Base-by-base conservation (phyloP, 148 eudicot species). In the Selenicereus undatus region DNA sequence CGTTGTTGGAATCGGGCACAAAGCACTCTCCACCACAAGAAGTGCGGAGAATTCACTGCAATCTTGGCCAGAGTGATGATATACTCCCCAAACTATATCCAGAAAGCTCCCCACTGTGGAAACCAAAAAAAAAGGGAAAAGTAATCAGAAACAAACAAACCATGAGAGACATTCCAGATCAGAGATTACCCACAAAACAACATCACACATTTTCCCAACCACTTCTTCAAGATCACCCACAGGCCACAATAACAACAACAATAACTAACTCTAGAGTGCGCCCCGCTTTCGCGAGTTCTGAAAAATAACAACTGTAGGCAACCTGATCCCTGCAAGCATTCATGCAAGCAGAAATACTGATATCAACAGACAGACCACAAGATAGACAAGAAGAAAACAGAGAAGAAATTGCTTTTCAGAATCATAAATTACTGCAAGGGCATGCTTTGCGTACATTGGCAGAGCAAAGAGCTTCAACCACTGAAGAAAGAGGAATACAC, bases 41-140 rank as follows among this genome's bases (percentile, higher is more conserved):
- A 84, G 80, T 76, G 77, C 83, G 81, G 84, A 84, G 83, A 65
- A 81, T 79, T 84, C 81, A 73, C 80, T 80, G 35, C 72, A 86
- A 87, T 81, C 85, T 85, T 72, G 92, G 93, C 95, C 97, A 94
- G 98, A 90, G 76, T 94, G 88, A 83, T 66, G 76, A 71, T 65
- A 77, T 84, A 70, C 74, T 30, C 79, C 76, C 70, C 84, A 84
- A 86, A 85, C 80, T 86, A 85, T 85, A 86, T 87, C 81, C 66
- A 66, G 71, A 87, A 86, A 83, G 84, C 80, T 83, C 81, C 82
- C 82, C 81, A 73, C 83, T 83, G 75, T 74, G 22, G 50, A 64
- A 58, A n/a, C n/a, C n/a, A n/a, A n/a, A 75, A 5, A 5, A 62
- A 11, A 10, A 12, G 20, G 0, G 42, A 64, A 36, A 50, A 73